These are phyloP conservation scores for Diaporthe longicolla DNA, from an alignment of 2,329 filamentous ascomycete genomes.

Conservation along the genomic window DNA sequence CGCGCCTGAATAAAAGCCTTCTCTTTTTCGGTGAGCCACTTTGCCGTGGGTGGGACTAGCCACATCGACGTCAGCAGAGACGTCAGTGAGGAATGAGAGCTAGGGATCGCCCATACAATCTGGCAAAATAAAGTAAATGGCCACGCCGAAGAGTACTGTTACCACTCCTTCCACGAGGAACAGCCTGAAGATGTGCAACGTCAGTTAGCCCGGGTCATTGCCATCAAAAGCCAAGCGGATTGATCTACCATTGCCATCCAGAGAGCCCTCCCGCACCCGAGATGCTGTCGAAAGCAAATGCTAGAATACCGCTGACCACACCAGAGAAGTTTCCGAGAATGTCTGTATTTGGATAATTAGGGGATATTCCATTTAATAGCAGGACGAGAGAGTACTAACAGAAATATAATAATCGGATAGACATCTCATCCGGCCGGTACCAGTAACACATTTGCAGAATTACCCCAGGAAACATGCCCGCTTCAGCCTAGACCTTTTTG, in stretches of 20 bases:
- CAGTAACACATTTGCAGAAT: constrained; percentile 62
- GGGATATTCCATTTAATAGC: too few relatives aligned
- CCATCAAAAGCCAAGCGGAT: background rate
- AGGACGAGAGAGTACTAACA: background rate
- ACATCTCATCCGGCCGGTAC: constrained; percentile 64
- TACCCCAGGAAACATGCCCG: constrained; percentile 59
- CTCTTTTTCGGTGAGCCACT: constrained; percentile 61
- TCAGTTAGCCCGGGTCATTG: background rate
- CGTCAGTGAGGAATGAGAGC: background rate
- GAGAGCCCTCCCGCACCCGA: constrained; percentile 53
- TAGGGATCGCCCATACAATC: constrained; percentile 57
- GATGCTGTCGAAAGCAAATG: constrained; percentile 58
- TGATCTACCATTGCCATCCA: constrained; percentile 51
- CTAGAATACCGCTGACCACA: constrained; percentile 59
- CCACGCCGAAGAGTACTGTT: constrained; percentile 61
- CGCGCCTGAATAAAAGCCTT: constrained; percentile 64
- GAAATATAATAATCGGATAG: constrained; percentile 58
- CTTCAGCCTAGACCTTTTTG: constrained; percentile 49
- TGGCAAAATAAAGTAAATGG: constrained; percentile 67
- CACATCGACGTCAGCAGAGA: background rate
- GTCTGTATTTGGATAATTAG: too few relatives aligned
- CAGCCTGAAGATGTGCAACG: constrained; percentile 48
- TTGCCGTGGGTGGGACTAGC: constrained; percentile 58
- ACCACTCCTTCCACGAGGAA: constrained; percentile 61
- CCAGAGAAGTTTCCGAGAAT: constrained; percentile 57